Evolutionary conservation across 108 stramenopile species (phyloP).

Genomic region (Seminavis robusta): DNA sequence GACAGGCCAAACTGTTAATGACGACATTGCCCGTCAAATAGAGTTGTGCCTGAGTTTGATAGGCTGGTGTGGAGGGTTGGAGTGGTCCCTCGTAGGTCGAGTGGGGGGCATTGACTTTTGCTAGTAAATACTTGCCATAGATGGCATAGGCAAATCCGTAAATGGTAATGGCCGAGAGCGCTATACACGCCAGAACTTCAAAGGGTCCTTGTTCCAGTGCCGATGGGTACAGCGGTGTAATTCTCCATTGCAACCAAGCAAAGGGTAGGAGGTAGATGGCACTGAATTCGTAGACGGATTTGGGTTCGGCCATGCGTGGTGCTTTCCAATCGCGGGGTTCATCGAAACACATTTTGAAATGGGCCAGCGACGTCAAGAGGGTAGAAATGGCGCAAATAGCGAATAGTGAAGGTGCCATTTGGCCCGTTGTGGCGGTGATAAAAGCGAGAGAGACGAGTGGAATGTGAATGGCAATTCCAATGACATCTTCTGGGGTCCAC

Average conservation of each 20-base stretch:
- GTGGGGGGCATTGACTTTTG: background rate
- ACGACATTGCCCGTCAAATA: slow-evolving; percentile 2
- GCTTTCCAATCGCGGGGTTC: background rate
- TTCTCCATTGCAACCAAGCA: background rate
- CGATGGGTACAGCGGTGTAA: background rate
- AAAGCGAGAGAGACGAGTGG: background rate
- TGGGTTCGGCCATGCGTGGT: slow-evolving; percentile 1
- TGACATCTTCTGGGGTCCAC: background rate
- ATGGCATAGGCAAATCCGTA: slow-evolving; percentile 1
- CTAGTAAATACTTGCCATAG: background rate
- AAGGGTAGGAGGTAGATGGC: slow-evolving; percentile 1
- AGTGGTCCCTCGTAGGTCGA: background rate
- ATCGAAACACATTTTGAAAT: background rate
- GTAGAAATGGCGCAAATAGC: too few relatives aligned
- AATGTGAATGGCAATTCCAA: background rate
- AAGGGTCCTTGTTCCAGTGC: background rate
- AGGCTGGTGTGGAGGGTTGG: background rate
- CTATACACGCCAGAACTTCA: background rate
- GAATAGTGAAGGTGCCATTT: too few relatives aligned
- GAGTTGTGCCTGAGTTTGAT: slow-evolving; percentile 5
- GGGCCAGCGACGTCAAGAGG: too few relatives aligned
- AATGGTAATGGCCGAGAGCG: background rate
- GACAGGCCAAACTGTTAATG: slow-evolving; percentile 4
- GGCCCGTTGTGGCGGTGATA: too few relatives aligned
- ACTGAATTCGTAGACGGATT: slow-evolving; percentile 3